These are phyloP conservation scores for Plasmodium adleri DNA, from an alignment of 169 alveolate genomes.

Conservation along the genomic window DNA sequence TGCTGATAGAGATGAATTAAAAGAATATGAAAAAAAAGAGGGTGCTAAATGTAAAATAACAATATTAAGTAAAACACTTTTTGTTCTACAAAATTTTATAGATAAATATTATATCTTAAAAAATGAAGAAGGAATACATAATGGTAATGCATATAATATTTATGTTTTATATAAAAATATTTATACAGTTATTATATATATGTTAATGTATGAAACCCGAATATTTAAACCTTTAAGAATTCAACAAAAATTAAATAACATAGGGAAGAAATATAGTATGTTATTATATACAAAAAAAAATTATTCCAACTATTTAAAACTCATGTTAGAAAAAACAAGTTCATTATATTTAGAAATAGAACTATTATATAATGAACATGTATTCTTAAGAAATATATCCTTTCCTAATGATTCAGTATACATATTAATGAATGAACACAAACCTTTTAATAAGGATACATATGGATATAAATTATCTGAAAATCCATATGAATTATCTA, in stretches of 20 bases:
- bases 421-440: constrained; percentile 32
- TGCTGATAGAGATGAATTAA: constrained; percentile 58
- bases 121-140: constrained; percentile 34
- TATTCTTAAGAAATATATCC: constrained; percentile 36
- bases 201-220: constrained; percentile 55
- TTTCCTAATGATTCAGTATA: constrained; percentile 48
- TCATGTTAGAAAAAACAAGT: constrained; percentile 41
- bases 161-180: constrained; percentile 51
- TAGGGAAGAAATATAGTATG: constrained; percentile 63
- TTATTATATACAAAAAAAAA: constrained; percentile 53
- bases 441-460: constrained; percentile 58
- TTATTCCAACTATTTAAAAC: constrained; percentile 25
- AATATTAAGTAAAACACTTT: constrained; percentile 24
- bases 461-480: constrained; percentile 44
- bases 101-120: constrained; percentile 39
- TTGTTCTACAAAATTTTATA: constrained; percentile 61
- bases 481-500: constrained; percentile 8
- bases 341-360: constrained; percentile 61
- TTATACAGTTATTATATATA: constrained; percentile 40
- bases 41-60: constrained; percentile 45
- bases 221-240: constrained; percentile 43
- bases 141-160: constrained; percentile 53
- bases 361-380: constrained; percentile 52
- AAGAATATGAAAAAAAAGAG: constrained; percentile 42
- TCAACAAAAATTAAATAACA: constrained; percentile 46